Conservation (phyloP, 176 grass and related monocot genomes). For the Thalia dealbata region DNA sequence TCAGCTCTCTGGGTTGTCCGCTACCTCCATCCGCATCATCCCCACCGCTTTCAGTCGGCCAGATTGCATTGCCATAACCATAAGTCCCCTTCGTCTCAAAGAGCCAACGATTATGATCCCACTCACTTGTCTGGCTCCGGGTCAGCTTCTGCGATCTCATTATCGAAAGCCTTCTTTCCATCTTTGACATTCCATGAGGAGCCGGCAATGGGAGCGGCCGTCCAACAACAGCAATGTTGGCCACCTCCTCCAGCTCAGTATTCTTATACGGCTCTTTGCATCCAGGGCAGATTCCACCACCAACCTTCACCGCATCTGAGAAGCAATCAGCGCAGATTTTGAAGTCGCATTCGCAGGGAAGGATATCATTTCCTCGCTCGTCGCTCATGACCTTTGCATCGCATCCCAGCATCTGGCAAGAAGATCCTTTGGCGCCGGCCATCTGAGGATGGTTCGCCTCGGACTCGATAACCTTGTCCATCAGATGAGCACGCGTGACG, state of each 20-base stretch:
- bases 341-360: slow-evolving; percentile 92
- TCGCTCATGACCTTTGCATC: slow-evolving; percentile 87
- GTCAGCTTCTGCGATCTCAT: slow-evolving; percentile 72
- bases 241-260: slow-evolving; percentile 67
- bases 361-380: slow-evolving; percentile 72
- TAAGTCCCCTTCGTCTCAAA: slow-evolving; percentile 96
- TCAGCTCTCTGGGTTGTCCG: slow-evolving; percentile 51
- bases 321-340: slow-evolving; percentile 94
- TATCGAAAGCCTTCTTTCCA: slow-evolving; percentile 69
- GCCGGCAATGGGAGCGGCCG: slow-evolving; percentile 44
- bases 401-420: slow-evolving; percentile 65
- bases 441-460: slow-evolving; percentile 76
- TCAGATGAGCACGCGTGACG: slow-evolving; percentile 78
- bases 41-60: slow-evolving; percentile 60
- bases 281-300: slow-evolving; percentile 53
- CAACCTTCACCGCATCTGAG: slow-evolving; percentile 64
- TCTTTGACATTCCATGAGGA: slow-evolving; percentile 36
- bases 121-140: slow-evolving; percentile 76
- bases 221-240: neutral
- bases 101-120: slow-evolving; percentile 90
- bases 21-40: slow-evolving; percentile 32
- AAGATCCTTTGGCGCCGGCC: slow-evolving; percentile 77
- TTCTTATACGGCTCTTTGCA: slow-evolving; percentile 86
- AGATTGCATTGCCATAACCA: slow-evolving; percentile 96
- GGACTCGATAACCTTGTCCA: slow-evolving; percentile 89